Conservation (phyloP, 306 rosid genomes). For the Lagenaria siceraria region DNA sequence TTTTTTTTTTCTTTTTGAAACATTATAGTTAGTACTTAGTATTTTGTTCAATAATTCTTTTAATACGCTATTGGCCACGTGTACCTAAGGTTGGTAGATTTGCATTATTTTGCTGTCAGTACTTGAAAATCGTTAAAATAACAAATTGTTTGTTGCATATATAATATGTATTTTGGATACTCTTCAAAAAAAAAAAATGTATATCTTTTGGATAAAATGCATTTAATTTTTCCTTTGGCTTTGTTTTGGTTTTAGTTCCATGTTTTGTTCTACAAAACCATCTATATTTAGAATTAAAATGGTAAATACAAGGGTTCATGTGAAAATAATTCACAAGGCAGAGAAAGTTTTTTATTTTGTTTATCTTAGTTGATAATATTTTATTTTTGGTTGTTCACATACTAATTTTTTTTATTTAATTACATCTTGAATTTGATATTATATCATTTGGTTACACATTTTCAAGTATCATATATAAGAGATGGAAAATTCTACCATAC, state of each 20-base stretch:
- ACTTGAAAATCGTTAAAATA: neutral
- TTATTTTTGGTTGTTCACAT: no score
- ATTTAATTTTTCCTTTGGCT: neutral
- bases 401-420: no score
- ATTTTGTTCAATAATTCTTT: neutral
- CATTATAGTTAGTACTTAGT: neutral
- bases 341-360: no score
- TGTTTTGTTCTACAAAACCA: neutral
- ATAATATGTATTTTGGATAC: no score
- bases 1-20: neutral
- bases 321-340: no score
- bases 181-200: no score
- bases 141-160: neutral
- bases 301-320: neutral
- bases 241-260: neutral
- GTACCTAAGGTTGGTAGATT: neutral
- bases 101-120: neutral
- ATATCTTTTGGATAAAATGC: neutral
- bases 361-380: no score
- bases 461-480: no score
- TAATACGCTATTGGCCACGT: neutral
- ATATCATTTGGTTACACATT: no score
- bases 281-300: no score
- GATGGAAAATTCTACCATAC: no score
- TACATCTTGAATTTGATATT: no score